These are phyloP conservation scores for Pseudogymnoascus sp. DNA, from an alignment of 2,329 filamentous ascomycete species.

Conservation along the genomic window DNA sequence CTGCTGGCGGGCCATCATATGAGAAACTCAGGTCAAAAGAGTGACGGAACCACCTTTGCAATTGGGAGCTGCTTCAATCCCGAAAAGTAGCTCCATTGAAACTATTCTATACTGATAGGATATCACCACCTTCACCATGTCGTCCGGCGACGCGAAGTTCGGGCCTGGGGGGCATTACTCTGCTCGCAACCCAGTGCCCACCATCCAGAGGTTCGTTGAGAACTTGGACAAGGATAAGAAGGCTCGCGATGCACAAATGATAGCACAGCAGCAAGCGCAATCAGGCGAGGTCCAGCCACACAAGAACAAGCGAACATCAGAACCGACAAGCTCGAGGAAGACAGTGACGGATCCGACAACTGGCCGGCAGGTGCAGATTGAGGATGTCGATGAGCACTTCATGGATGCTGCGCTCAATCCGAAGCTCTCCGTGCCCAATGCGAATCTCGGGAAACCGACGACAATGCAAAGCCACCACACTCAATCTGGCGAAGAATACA, in stretches of 20 bases:
- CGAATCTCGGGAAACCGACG: constrained; percentile 72
- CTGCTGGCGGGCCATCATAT: neutral
- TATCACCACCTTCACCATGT: constrained; percentile 16
- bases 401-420: constrained; percentile 68
- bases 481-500: constrained; percentile 75
- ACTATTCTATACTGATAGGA: neutral
- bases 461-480: constrained; percentile 63
- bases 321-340: constrained; percentile 33
- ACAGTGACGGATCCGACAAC: constrained; percentile 82
- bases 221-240: constrained; percentile 74
- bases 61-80: neutral
- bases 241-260: constrained; percentile 64
- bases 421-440: constrained; percentile 77
- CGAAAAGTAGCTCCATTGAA: constrained; percentile 6
- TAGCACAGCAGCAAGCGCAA: constrained; percentile 42
- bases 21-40: neutral
- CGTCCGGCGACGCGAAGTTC: constrained; percentile 18
- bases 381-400: constrained; percentile 67
- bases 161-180: constrained; percentile 67
- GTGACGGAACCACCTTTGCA: neutral
- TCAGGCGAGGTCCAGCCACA: constrained; percentile 38
- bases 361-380: constrained; percentile 77
- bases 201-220: constrained; percentile 76
- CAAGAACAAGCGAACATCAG: constrained; percentile 34
- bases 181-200: constrained; percentile 76